These are phyloP conservation scores for Paramecium octaurelia DNA, from an alignment of 73 alveolate species.

Conservation along the genomic window DNA sequence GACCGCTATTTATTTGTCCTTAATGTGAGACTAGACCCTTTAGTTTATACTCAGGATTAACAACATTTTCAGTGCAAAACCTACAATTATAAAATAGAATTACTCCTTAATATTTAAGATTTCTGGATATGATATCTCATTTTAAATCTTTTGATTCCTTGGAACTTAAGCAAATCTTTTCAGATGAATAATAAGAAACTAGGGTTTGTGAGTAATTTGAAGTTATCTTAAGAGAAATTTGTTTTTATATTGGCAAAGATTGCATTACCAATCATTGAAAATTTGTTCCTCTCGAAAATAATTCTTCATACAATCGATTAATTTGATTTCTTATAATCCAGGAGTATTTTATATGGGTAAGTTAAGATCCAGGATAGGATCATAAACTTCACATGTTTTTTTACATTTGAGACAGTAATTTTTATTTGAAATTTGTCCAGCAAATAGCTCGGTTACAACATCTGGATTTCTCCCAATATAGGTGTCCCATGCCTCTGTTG, in stretches of 20 bases:
- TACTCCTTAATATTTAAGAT: neutral
- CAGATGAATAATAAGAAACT: neutral
- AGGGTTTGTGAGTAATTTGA: neutral
- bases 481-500: neutral
- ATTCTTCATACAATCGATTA: neutral
- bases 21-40: neutral
- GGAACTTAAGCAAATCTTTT: neutral
- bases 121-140: neutral
- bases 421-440: neutral
- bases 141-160: neutral
- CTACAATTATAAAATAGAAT: neutral
- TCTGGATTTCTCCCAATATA: neutral
- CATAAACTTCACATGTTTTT: neutral
- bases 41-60: neutral
- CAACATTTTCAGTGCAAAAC: neutral
- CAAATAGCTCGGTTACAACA: neutral
- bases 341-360: neutral
- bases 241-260: neutral
- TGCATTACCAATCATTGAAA: neutral
- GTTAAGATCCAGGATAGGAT: neutral
- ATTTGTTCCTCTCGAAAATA: neutral
- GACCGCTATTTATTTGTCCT: neutral
- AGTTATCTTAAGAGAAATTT: neutral
- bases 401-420: neutral
- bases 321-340: neutral